Base-by-base conservation (phyloP, 306 rosid genomes). In the Ammopiptanthus mongolicus region DNA sequence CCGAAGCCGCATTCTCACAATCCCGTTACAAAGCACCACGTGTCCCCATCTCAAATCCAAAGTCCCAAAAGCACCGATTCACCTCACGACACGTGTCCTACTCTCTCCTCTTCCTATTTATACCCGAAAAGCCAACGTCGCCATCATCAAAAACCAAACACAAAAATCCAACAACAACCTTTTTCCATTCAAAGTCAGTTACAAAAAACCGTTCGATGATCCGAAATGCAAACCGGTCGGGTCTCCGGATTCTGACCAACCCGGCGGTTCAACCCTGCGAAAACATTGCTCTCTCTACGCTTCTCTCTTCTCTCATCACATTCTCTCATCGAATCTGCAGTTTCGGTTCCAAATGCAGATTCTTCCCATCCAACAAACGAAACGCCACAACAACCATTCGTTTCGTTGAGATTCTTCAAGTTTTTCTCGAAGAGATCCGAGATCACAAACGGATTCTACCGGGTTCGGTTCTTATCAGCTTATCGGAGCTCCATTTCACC, bases 261-360 rank as follows among this genome's bases (percentile, higher is more conserved):
- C 90, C 95, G 87, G 96, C 89, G 59, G 87, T 94, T 71, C 87
- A 74, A 75, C 93, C 98, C 0, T 90, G 81, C 56, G 77, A 47
- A 3, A 47, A 62, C 18, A 52, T 88, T 6, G 5, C 90, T 70
- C 77, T 82, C 0, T 18, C 81, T 0, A 91, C 91, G 3, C 86
- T 91, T 13, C 17, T 91, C 33, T 3, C 37, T 48, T 90, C 95
- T 0, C 71, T 90, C 18, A 75, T 87, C 51, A 21, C 75, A 9
- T 80, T 90, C 57, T 79, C 87, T 19, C 25, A 34, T 8, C 8
- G 9, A 7, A 87, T 94, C n/a, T 84, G 82, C 25, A 22, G n/a
- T 36, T 87, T 47, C 46, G 10, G 13, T 41, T 41, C 46, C 86
- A 74, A 75, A 55, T 62, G 69, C 42, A 69, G 69, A 12, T 69